These are phyloP conservation scores for Phialophora macrospora DNA, from an alignment of 2,329 filamentous ascomycete species.

Conservation along the genomic window DNA sequence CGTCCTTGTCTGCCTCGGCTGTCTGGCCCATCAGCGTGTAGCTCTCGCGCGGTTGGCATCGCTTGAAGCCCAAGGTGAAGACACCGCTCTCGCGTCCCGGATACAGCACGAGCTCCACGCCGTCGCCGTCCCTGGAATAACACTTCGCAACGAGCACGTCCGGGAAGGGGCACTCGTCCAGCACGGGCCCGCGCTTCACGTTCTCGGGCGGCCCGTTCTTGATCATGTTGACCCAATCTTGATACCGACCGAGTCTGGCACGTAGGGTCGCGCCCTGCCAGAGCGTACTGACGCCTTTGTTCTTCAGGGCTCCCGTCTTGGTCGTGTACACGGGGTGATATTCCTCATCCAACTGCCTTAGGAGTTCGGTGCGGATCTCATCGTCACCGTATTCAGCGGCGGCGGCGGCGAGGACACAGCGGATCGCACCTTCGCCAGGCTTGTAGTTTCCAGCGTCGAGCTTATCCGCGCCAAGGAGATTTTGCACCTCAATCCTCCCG, in stretches of 20 bases:
- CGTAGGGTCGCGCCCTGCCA: conserved; percentile 17
- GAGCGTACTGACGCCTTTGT: conserved; percentile 25
- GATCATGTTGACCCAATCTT: conserved; percentile 28
- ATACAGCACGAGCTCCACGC: conserved; percentile 29
- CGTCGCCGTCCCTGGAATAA: conserved; percentile 23
- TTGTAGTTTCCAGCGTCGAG: conserved; percentile 36
- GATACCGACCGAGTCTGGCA: conserved; percentile 21
- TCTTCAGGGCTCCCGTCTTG: conserved; percentile 24
- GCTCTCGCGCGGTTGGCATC: conserved; percentile 10
- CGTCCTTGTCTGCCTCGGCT: conserved; percentile 8
- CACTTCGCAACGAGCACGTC: conserved; percentile 30
- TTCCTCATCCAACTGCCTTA: conserved; percentile 32
- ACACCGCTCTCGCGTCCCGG: conserved; percentile 17
- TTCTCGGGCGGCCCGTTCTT: conserved; percentile 21
- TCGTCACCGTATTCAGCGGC: conserved; percentile 33
- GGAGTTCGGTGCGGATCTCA: conserved; percentile 18
- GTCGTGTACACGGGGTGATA: conserved; percentile 29
- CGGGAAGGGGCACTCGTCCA: conserved; percentile 25
- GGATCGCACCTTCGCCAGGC: conserved; percentile 26
- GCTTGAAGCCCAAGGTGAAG: conserved; percentile 17
- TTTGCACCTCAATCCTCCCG: conserved; percentile 23
- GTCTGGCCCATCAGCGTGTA: conserved; percentile 21
- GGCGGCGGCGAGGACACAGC: conserved; percentile 22
- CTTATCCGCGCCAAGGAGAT: conserved; percentile 34
- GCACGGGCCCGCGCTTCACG: conserved; percentile 18